These are phyloP conservation scores for Penicillium sp. DNA, from an alignment of 2,329 filamentous ascomycete species.

Conservation along the genomic window DNA sequence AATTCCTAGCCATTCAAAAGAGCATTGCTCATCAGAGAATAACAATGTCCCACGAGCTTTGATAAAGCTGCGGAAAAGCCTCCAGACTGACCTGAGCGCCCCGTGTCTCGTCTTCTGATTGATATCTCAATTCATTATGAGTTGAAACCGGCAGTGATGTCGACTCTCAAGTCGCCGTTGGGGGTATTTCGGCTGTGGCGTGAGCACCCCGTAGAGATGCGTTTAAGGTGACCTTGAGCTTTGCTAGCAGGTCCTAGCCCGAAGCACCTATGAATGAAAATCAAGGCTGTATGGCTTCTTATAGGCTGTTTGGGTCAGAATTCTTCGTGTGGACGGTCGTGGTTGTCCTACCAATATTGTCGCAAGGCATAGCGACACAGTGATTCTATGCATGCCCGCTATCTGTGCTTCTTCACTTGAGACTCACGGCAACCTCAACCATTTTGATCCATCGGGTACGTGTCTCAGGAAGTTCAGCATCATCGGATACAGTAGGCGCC, in stretches of 20 bases:
- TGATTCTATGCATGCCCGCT: neutral
- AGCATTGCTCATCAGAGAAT: neutral
- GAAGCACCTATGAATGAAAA: neutral
- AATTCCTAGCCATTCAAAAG: neutral
- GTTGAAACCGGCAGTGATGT: neutral
- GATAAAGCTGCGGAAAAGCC: neutral
- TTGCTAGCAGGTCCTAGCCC: neutral
- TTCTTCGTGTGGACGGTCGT: neutral
- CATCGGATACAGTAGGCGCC: constrained; percentile 18
- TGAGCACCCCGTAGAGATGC: neutral
- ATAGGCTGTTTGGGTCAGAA: neutral
- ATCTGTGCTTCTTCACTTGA: constrained; percentile 33
- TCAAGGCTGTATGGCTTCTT: neutral
- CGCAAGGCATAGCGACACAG: neutral
- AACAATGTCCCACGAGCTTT: neutral
- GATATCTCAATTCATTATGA: neutral
- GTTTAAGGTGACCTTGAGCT: neutral
- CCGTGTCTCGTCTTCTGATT: neutral
- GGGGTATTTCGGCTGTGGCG: neutral
- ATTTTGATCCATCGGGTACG: constrained; percentile 49
- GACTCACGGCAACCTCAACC: constrained; percentile 45
- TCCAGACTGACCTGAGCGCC: neutral
- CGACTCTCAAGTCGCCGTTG: neutral
- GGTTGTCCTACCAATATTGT: neutral
- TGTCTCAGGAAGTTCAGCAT: constrained; percentile 43